These are phyloP conservation scores for Scenedesmus sp. DNA, from an alignment of 163 green algal species.

Conservation along the genomic window DNA sequence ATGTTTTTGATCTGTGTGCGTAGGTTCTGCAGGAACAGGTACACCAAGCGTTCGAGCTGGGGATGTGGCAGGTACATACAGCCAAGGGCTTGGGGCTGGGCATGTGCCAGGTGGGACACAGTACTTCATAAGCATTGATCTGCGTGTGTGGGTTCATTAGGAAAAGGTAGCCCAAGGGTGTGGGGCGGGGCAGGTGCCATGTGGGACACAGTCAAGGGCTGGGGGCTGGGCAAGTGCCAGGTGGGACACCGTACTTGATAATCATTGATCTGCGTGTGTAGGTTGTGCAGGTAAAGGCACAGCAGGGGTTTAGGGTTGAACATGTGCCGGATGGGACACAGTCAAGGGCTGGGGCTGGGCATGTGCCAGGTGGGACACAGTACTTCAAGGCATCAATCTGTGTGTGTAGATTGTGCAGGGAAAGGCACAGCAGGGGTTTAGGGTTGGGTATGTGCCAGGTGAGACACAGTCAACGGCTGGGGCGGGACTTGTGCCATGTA, in stretches of 20 bases:
- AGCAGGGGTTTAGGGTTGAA: background rate
- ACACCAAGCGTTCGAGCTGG: background rate
- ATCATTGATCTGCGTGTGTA: too few species aligned
- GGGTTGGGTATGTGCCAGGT: constrained; percentile 49
- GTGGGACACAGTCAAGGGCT: constrained; percentile 68
- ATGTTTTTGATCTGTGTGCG: background rate
- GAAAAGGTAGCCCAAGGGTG: too few species aligned
- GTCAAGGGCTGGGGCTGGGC: constrained; percentile 54
- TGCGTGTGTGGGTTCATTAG: too few species aligned
- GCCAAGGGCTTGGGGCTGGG: constrained; percentile 54
- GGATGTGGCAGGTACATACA: constrained; percentile 62
- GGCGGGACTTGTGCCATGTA: background rate
- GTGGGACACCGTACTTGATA: background rate
- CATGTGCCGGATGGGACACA: constrained; percentile 63
- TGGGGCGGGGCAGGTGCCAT: constrained; percentile 39
- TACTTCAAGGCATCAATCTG: too few species aligned
- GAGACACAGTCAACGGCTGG: constrained; percentile 61
- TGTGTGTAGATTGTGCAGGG: too few species aligned
- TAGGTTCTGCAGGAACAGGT: background rate
- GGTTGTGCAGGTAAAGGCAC: too few species aligned
- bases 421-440: too few species aligned
- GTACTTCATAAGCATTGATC: too few species aligned
- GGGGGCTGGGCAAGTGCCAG: constrained; percentile 37
- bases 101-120: constrained; percentile 25
- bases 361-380: constrained; percentile 22